Evolutionary conservation across 176 grass and related monocot genomes (phyloP).

Genomic region (Cocos nucifera): DNA sequence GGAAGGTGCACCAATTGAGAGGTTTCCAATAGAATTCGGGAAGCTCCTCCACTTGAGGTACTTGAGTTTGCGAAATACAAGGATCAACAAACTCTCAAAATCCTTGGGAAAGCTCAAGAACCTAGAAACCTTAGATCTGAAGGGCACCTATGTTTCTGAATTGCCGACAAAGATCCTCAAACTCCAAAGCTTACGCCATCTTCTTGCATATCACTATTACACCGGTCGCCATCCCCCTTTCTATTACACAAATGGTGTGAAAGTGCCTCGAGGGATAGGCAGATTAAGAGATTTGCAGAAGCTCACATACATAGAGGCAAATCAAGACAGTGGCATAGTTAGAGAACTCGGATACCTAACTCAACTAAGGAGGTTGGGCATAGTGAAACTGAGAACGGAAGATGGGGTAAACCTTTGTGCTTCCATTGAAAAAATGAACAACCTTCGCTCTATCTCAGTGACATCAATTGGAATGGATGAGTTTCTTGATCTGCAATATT

Average conservation of each 20-base stretch:
- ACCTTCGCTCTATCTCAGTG: slow-evolving; percentile 21
- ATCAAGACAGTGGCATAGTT: slow-evolving; percentile 12
- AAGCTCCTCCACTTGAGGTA: slow-evolving; percentile 17
- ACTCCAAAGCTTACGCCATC: slow-evolving; percentile 21
- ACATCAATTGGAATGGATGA: slow-evolving; percentile 14
- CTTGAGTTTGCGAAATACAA: slow-evolving; percentile 27
- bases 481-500: slow-evolving; percentile 15
- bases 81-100: slow-evolving; percentile 22
- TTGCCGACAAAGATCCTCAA: slow-evolving; percentile 20
- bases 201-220: slow-evolving; percentile 29
- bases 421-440: slow-evolving; percentile 16
- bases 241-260: slow-evolving; percentile 17
- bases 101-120: slow-evolving; percentile 17
- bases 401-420: slow-evolving; percentile 18
- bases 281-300: slow-evolving; percentile 25
- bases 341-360: slow-evolving; percentile 16
- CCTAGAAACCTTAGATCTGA: slow-evolving; percentile 36
- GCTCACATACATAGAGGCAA: slow-evolving; percentile 22
- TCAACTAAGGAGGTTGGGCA: slow-evolving; percentile 30
- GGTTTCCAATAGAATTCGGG: slow-evolving; percentile 16
- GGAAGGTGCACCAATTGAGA: slow-evolving; percentile 12
- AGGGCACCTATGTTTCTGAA: slow-evolving; percentile 22
- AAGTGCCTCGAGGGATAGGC: slow-evolving; percentile 18
- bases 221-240: slow-evolving; percentile 1
- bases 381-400: slow-evolving; percentile 21